phyloP scores from a whole-genome alignment of 164 flowering plant genomes.

The Liriodendron chinense region DNA sequence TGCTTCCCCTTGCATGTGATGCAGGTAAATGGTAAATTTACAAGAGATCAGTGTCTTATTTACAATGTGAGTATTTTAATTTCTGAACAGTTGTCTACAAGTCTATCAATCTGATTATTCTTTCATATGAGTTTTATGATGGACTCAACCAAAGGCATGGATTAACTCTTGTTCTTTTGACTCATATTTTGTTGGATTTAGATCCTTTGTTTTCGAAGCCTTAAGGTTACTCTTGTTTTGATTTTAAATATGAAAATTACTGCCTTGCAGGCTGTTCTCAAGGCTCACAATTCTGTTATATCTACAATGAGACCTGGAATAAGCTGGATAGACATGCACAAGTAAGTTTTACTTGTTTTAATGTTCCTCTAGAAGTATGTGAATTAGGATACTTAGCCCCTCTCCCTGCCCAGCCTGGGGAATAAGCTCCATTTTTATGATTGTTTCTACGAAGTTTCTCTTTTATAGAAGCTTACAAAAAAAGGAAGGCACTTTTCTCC shows the following conservation, averaged over 20 bases:
- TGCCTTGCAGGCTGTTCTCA: slow-evolving; percentile 79
- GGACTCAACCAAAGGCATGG: background rate
- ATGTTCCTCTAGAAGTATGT: background rate
- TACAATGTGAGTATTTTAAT: slow-evolving; percentile 61
- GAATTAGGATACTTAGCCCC: background rate
- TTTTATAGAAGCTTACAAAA: background rate
- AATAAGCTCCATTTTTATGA: background rate
- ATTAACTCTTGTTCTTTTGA: background rate
- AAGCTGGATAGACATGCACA: slow-evolving; percentile 94
- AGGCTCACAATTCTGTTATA: slow-evolving; percentile 83
- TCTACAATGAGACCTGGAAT: slow-evolving; percentile 84
- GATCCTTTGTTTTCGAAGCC: background rate
- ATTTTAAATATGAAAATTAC: background rate
- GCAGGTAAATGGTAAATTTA: slow-evolving; percentile 95
- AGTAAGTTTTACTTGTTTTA: slow-evolving; percentile 39
- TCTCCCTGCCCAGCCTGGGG: background rate
- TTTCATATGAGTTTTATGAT: background rate
- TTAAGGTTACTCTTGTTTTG: background rate
- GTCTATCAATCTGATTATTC: background rate
- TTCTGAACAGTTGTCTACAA: background rate
- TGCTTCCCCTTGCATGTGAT: slow-evolving; percentile 11
- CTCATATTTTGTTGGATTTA: background rate
- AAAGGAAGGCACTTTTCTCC: background rate
- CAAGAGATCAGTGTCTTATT: slow-evolving; percentile 64
- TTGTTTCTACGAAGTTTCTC: too few species aligned